These are phyloP conservation scores for Lavandula angustifolia DNA, from an alignment of 257 asterid genomes.

Conservation along the genomic window DNA sequence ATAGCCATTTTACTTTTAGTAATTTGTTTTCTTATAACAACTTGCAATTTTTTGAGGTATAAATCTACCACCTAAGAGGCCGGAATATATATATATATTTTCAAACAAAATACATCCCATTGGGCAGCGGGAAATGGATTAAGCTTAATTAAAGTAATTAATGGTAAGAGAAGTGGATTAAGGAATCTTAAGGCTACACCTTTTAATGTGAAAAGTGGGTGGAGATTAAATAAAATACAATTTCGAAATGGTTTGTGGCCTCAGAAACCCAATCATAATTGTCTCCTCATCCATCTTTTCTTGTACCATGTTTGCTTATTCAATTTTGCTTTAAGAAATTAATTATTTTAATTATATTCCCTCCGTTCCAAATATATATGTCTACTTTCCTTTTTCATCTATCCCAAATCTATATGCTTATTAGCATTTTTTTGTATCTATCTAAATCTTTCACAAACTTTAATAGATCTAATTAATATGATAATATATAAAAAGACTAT, in stretches of 20 bases:
- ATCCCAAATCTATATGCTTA: no score
- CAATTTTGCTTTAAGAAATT: slow-evolving; percentile 5
- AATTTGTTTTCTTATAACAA: no score
- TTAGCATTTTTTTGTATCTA: no score
- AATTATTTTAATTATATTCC: no score
- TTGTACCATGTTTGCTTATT: neutral
- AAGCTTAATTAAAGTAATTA: slow-evolving; percentile 13
- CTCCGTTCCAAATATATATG: no score
- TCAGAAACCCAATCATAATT: slow-evolving; percentile 17
- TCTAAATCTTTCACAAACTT: no score
- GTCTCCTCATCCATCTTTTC: slow-evolving; percentile 12
- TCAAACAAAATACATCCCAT: neutral
- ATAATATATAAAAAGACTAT: no score
- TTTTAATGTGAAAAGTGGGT: slow-evolving; percentile 29
- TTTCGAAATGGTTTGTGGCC: slow-evolving; percentile 11
- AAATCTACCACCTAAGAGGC: neutral
- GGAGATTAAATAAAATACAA: slow-evolving; percentile 14
- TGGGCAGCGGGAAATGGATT: slow-evolving; percentile 2
- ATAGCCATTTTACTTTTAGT: neutral
- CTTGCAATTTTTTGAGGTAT: neutral
- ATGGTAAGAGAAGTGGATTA: slow-evolving; percentile 18
- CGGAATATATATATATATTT: neutral
- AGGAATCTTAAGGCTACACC: slow-evolving; percentile 22
- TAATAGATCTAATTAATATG: no score
- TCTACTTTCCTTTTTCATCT: no score